A percentile compares a stretch with the other conserved stretches of the same genome.
Evolutionary conservation across 768 basidiomycete species (phyloP).

Genomic region (Lactarius hengduanensis): DNA sequence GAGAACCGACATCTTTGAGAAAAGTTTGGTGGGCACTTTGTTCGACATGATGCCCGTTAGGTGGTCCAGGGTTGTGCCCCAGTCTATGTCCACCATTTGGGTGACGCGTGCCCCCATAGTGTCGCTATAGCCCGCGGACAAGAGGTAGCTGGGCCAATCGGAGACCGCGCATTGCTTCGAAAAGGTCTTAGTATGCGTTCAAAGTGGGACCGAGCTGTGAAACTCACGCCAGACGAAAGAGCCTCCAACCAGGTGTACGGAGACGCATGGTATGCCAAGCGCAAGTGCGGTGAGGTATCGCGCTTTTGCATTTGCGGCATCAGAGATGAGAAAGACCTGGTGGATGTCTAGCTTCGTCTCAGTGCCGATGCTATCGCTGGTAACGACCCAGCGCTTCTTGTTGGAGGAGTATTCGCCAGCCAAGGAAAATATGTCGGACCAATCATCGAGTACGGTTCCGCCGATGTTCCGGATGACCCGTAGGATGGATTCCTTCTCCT

Average conservation of each 20-base stretch:
- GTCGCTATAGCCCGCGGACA: conserved; percentile 50
- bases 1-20: conserved; percentile 53
- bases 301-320: conserved; percentile 64
- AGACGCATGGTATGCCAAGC: conserved; percentile 81
- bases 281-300: conserved; percentile 84
- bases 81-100: conserved; percentile 49
- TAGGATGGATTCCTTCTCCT: conserved; percentile 45
- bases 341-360: conserved; percentile 44
- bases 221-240: conserved; percentile 36
- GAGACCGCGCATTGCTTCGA: conserved; percentile 26
- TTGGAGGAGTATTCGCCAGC: conserved; percentile 46
- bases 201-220: not conserved
- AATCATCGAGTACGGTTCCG: conserved; percentile 62
- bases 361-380: conserved; percentile 48
- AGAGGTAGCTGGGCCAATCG: conserved; percentile 64
- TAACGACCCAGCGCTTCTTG: conserved; percentile 54
- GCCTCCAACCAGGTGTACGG: conserved; percentile 53
- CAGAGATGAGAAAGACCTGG: conserved; percentile 65
- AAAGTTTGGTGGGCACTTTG: conserved; percentile 54
- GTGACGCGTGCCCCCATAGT: conserved; percentile 43
- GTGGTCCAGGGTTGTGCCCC: conserved; percentile 51
- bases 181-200: conserved; percentile 1
- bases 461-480: conserved; percentile 48
- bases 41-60: conserved; percentile 60
- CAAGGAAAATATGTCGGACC: conserved; percentile 55